These are phyloP conservation scores for Carex scoparia DNA, from an alignment of 176 grass and related monocot genomes.

Conservation along the genomic window DNA sequence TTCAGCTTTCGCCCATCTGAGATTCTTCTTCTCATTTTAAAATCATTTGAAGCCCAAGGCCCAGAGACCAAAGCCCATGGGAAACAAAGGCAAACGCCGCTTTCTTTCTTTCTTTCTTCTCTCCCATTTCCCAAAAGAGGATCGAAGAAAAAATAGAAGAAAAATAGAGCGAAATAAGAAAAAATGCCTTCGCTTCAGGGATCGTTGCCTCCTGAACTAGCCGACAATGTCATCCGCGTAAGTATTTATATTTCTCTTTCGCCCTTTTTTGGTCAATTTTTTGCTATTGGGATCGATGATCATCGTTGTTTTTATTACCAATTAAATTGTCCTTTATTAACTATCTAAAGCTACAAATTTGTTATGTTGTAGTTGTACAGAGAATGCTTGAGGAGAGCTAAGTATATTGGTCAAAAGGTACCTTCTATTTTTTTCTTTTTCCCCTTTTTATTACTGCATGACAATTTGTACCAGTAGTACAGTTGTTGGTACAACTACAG, in stretches of 20 bases:
- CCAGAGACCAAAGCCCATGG: too few species aligned
- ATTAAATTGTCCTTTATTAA: background rate
- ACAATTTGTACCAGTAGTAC: background rate
- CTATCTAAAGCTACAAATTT: background rate
- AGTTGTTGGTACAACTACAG: background rate
- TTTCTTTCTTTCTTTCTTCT: too few species aligned
- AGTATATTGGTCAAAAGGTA: slow-evolving; percentile 29
- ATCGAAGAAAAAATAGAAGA: background rate
- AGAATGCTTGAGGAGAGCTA: slow-evolving; percentile 29
- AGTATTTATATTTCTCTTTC: background rate
- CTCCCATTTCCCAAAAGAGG: too few species aligned
- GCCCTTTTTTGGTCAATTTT: too few species aligned
- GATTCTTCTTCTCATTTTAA: too few species aligned
- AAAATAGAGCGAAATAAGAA: background rate
- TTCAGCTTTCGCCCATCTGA: too few species aligned
- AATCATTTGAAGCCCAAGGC: too few species aligned
- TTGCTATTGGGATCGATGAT: too few species aligned
- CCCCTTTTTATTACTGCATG: background rate
- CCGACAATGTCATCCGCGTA: slow-evolving; percentile 22
- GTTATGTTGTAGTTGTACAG: slow-evolving; percentile 20
- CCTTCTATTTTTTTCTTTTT: background rate
- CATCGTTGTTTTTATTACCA: background rate
- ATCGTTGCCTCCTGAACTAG: slow-evolving; percentile 18
- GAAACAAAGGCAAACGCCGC: too few species aligned
- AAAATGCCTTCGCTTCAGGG: slow-evolving; percentile 25